Base-by-base conservation (phyloP, 1,284 basidiomycete species). In the Fomitiporia mediterranea region DNA sequence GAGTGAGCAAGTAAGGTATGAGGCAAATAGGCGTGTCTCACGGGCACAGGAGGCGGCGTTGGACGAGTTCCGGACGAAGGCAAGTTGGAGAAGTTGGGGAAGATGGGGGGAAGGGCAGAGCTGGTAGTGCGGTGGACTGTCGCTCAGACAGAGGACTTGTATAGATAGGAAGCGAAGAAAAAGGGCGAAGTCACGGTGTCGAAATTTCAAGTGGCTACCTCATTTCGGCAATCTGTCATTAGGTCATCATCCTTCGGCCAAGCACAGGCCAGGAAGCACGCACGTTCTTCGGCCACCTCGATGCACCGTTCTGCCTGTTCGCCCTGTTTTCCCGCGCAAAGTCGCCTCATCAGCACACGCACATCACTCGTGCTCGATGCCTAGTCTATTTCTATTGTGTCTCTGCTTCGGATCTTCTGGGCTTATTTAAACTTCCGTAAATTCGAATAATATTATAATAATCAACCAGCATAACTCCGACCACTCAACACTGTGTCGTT, bases 261-360 rank as follows among this genome's bases (percentile, higher is more conserved):
- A 59, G 58, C 59, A 51, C 35, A 39, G 48, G 38, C 61, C 59
- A 60, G 62, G 61, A 47, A 57, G 59, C 64, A 70, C 71, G 70
- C 69, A 73, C 71, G 71, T 73, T 71, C 67, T 61, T 72, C 68
- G 69, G 67, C 47, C 40, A 17, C 25, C 34, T 32, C 21, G 4
- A 11, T 43, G 21, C 42, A 19, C n/a, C 23, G 21, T 21, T 9
- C 19, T 34, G 15, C 51, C 34, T 30, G 15, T 9, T 42, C 44
- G 21, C 42, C 19, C 19, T 23, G 19, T 53, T 53, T 43, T 32
- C 21, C 38, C 50, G 15, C 50, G 27, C 50, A 37, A 6, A n/a
- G 11, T 35, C 49, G 15, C 35, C 25, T 17, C 38, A 52, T 34
- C 47, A 49, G 25, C 4, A 51, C 51, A 52, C 35, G 51, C 39